Conservation (phyloP, 768 basidiomycete genomes). For the Macrolepiota dolichaula region DNA sequence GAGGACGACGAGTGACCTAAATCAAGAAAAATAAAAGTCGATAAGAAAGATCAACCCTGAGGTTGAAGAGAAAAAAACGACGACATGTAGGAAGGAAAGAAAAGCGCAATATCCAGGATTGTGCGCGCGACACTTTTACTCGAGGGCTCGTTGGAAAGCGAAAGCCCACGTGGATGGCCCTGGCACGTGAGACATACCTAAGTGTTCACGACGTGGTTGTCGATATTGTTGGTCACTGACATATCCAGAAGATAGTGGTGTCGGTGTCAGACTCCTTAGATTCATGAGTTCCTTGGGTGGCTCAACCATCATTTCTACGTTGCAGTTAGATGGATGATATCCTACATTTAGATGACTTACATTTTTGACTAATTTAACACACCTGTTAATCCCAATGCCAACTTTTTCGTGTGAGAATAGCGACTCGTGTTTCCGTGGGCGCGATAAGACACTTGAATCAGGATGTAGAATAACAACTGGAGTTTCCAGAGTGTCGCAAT, state of each 20-base stretch:
- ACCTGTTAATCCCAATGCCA: neutral
- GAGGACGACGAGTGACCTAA: neutral
- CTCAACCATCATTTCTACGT: slow-evolving; percentile 4
- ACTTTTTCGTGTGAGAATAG: neutral
- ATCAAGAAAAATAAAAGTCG: neutral
- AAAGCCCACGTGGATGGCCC: slow-evolving; percentile 2
- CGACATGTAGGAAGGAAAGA: neutral
- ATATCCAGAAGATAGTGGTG: neutral
- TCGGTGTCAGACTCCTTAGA: neutral
- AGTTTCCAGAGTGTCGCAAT: neutral
- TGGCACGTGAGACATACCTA: slow-evolving; percentile 8
- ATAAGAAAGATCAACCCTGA: neutral
- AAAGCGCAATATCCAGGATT: neutral
- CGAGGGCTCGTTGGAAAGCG: neutral
- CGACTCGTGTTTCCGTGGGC: neutral
- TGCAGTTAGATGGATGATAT: neutral
- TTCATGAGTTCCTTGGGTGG: neutral
- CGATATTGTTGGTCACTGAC: neutral
- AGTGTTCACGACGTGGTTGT: neutral
- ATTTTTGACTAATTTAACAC: neutral
- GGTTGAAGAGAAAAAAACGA: neutral
- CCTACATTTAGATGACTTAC: neutral
- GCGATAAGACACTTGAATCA: neutral
- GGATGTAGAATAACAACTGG: neutral
- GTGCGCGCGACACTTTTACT: slow-evolving; percentile 1